Percentiles rank a stretch among this genome's conserved stretches.
Conservation (phyloP, 495 filamentous ascomycete genomes). For the Astrothelium macrocarpum region DNA sequence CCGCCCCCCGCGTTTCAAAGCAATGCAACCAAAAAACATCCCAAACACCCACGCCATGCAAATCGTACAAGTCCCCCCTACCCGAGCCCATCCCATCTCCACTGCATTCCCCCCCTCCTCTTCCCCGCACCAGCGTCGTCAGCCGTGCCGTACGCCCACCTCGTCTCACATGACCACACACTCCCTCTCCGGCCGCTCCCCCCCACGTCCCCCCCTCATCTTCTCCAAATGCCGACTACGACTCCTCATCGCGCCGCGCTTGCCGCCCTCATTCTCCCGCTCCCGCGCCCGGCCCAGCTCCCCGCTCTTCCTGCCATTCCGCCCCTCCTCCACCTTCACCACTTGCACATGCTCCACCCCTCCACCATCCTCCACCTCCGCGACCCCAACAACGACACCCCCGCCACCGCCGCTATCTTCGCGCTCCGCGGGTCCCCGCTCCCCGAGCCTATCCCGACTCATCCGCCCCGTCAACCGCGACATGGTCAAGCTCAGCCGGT, state of each 20-base stretch:
- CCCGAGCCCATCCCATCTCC: not conserved
- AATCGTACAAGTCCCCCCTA: not conserved
- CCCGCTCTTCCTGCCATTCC: constrained; percentile 27
- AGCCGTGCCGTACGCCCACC: not conserved
- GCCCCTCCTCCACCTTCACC: constrained; percentile 7
- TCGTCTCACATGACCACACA: constrained; percentile 34
- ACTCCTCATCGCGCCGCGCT: constrained; percentile 35
- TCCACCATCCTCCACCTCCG: not conserved
- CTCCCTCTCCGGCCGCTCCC: constrained; percentile 54
- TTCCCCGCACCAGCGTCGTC: not conserved
- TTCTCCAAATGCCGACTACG: constrained; percentile 29
- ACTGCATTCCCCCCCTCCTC: not conserved
- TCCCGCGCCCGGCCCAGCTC: constrained; percentile 29
- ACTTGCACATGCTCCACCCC: constrained; percentile 5
- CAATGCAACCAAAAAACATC: not conserved
- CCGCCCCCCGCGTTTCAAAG: not conserved
- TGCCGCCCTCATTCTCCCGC: constrained; percentile 35
- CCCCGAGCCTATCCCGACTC: constrained; percentile 22
- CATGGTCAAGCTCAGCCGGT: constrained; percentile 18
- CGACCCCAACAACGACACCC: not conserved
- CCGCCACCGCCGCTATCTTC: constrained; percentile 13
- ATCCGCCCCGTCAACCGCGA: constrained; percentile 18
- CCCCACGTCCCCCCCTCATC: constrained; percentile 35
- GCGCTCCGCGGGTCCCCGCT: constrained; percentile 6
- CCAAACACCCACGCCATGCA: not conserved